Base-by-base conservation (phyloP, 2,329 filamentous ascomycete genomes). In the Epichloe uncinata region DNA sequence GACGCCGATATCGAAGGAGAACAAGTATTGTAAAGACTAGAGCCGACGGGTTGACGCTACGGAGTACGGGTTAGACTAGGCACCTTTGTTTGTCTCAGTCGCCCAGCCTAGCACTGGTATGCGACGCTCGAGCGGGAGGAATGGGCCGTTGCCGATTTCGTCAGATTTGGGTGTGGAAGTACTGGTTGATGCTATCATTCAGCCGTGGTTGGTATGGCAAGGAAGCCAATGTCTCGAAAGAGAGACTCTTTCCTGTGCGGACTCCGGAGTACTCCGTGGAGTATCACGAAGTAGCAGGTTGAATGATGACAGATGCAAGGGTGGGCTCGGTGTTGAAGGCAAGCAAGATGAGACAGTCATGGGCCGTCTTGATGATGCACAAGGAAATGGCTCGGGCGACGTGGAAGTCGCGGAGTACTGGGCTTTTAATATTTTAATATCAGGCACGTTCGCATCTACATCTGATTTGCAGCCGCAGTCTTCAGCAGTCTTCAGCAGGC, bases 101-200 rank as follows among this genome's bases (percentile, higher is more conserved):
- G 30, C 22, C 9, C 40, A 47, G 50, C 47, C 47, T 26, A 35
- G 35, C 15, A 34, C 47, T 49, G 50, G 50, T 18, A 52, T 50
- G 47, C n/a, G n/a, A 6, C 22, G 38, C 9, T 42, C 40, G 30
- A 37, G 40, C 18, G 37, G 33, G 8, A 41, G 43, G 42, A 42
- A 48, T 41, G 36, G 30, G 15, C 40, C 13, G 46, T 8, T 42
- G 46, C 22, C 30, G 13, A 26, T 42, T 42, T 35, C 18, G 30
- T 22, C 18, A 15, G 34, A 16, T 13, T n/a, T 36, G 38, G 13
- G 5, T 13, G 8, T n/a, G 3, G 22, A 34, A 16, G 33, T 16
- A 18, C n/a, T 20, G 43, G 34, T 33, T 15, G 37, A 41, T 12
- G 45, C 26, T 35, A 15, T 20, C 13, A 37, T 37, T 9, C 44